Conservation (phyloP, 2,329 filamentous ascomycete species). For the Fusarium sp. region DNA sequence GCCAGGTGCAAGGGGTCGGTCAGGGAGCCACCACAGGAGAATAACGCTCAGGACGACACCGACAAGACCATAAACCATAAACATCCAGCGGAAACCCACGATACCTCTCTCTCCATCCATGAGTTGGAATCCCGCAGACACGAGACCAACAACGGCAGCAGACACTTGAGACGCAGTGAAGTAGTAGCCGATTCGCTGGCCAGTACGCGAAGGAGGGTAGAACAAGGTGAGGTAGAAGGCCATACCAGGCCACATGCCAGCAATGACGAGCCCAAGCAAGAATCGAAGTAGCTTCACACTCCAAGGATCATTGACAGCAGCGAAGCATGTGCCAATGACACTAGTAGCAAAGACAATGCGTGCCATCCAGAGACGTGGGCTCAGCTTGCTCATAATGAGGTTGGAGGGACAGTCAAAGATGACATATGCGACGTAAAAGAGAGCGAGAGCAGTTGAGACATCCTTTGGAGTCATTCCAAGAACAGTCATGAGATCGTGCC, state of each 20-base stretch:
- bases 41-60: constrained; percentile 75
- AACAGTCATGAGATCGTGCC: constrained; percentile 79
- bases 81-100: constrained; percentile 92
- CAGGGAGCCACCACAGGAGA: constrained; percentile 90
- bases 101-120: constrained; percentile 84
- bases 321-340: constrained; percentile 83
- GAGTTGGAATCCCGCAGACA: constrained; percentile 89
- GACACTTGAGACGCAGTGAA: constrained; percentile 91
- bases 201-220: constrained; percentile 86
- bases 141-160: constrained; percentile 86
- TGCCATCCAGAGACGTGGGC: constrained; percentile 90
- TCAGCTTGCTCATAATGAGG: constrained; percentile 85
- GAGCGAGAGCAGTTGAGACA: constrained; percentile 82
- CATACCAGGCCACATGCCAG: constrained; percentile 97
- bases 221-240: constrained; percentile 91
- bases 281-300: constrained; percentile 89
- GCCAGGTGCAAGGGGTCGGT: constrained; percentile 81
- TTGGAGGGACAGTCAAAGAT: constrained; percentile 91
- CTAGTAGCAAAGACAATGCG: constrained; percentile 90
- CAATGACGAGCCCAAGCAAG: constrained; percentile 85
- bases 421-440: constrained; percentile 94
- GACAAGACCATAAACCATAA: constrained; percentile 83
- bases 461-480: constrained; percentile 77
- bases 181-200: constrained; percentile 88
- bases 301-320: constrained; percentile 83